These are phyloP conservation scores for Podospora anserina DNA, from an alignment of 495 filamentous ascomycete species.

Conservation along the genomic window DNA sequence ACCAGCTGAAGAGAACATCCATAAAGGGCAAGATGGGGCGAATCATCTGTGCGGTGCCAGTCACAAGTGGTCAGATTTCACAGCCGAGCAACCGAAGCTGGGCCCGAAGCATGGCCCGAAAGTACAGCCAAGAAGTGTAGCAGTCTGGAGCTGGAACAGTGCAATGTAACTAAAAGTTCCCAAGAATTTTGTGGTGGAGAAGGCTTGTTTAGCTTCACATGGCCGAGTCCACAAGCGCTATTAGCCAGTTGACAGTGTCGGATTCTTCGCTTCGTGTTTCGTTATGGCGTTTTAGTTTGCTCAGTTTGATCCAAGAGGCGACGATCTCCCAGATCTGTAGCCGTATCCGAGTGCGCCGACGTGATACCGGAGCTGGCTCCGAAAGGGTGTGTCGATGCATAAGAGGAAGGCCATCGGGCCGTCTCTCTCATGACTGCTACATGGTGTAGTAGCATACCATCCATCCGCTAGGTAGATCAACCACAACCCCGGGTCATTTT, in stretches of 20 bases:
- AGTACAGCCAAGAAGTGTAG: background rate
- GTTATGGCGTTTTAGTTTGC: background rate
- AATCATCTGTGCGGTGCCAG: background rate
- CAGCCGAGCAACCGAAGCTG: background rate
- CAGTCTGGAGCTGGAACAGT: background rate
- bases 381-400: background rate
- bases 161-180: background rate
- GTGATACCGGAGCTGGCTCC: background rate
- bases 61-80: background rate
- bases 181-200: background rate
- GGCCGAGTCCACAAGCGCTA: background rate
- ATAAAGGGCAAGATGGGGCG: background rate
- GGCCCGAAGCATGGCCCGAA: background rate
- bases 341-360: background rate
- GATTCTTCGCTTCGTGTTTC: background rate
- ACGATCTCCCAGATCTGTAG: background rate
- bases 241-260: background rate
- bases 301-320: background rate
- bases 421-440: background rate
- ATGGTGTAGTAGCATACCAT: too few species aligned
- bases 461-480: background rate
- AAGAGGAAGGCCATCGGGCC: background rate
- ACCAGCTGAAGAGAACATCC: background rate
- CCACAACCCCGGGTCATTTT: background rate
- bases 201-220: background rate